Conservation (phyloP, 2,329 filamentous ascomycete species). For the Hirsutella thompsonii region DNA sequence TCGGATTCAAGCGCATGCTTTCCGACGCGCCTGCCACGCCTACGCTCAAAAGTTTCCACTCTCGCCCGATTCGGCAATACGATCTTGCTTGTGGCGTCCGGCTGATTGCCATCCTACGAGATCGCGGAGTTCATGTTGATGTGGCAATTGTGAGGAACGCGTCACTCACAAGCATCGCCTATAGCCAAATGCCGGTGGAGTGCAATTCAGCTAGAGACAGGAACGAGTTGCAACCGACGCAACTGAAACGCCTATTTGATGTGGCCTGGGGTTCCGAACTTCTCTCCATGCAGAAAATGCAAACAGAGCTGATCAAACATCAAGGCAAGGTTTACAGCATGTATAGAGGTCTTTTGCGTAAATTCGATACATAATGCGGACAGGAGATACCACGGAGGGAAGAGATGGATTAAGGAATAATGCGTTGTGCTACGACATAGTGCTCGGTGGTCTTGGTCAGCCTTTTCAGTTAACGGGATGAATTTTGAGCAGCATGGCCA, state of each 20-base stretch:
- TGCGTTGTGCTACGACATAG: no score
- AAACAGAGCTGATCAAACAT: slow-evolving; percentile 14
- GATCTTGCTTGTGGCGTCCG: slow-evolving; percentile 23
- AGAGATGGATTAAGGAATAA: no score
- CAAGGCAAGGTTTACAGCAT: slow-evolving; percentile 17
- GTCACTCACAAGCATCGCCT: slow-evolving; percentile 16
- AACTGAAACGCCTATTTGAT: slow-evolving; percentile 19
- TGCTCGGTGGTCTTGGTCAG: no score
- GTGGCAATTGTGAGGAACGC: slow-evolving; percentile 15
- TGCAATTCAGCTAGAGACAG: slow-evolving; percentile 16
- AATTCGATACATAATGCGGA: no score
- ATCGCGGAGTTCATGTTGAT: slow-evolving; percentile 22
- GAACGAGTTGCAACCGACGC: slow-evolving; percentile 16
- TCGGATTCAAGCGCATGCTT: slow-evolving; percentile 28
- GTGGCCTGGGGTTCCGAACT: slow-evolving; percentile 21
- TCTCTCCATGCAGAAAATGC: slow-evolving; percentile 12
- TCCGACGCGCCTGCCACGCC: slow-evolving; percentile 8
- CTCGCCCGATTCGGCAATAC: slow-evolving; percentile 10
- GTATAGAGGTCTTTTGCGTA: slow-evolving; percentile 15
- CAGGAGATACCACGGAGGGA: no score
- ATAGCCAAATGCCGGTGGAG: slow-evolving; percentile 15
- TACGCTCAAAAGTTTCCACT: slow-evolving; percentile 5
- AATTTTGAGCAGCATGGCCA: no score
- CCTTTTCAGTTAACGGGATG: no score
- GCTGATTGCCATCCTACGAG: slow-evolving; percentile 19